Conservation (phyloP, 208 protist species). For the Trypanosoma rangeli region DNA sequence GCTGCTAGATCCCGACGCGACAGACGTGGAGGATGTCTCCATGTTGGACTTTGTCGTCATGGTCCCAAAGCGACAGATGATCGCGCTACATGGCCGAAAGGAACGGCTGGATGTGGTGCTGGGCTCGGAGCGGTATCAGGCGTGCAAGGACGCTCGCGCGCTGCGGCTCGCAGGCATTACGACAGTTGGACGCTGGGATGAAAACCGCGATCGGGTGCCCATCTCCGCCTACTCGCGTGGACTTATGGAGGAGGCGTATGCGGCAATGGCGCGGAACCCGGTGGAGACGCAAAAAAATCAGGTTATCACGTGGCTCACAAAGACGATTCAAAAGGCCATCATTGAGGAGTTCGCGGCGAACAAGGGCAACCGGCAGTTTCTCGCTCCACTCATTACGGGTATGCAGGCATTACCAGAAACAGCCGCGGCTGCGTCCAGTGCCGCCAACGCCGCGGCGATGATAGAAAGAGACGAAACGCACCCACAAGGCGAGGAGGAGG, state of each 20-base stretch:
- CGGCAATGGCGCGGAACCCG: constrained; percentile 26
- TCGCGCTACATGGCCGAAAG: constrained; percentile 45
- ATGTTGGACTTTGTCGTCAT: constrained; percentile 74
- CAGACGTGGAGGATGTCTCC: constrained; percentile 57
- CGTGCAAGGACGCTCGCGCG: constrained; percentile 58
- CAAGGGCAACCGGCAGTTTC: constrained; percentile 25
- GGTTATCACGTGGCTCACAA: constrained; percentile 79
- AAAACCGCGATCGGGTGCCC: constrained; percentile 61
- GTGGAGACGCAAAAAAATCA: constrained; percentile 49
- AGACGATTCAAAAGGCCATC: constrained; percentile 75
- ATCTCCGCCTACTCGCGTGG: constrained; percentile 70
- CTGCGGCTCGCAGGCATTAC: constrained; percentile 66
- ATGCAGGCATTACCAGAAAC: constrained; percentile 26
- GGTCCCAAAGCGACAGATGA: constrained; percentile 56
- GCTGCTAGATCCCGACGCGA: constrained; percentile 58
- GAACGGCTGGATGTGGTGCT: constrained; percentile 61
- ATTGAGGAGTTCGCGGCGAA: constrained; percentile 66
- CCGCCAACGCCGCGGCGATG: constrained; percentile 9
- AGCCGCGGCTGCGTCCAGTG: constrained; percentile 13
- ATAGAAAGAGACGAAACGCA: constrained; percentile 28
- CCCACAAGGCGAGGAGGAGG: not conserved
- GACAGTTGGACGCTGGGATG: constrained; percentile 71
- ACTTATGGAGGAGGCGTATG: constrained; percentile 58
- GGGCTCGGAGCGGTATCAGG: constrained; percentile 61
- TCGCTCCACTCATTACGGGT: constrained; percentile 27